Evolutionary conservation across 164 flowering plant species (phyloP), one percentile per base, ranked within the genome.

Genomic region (Dillenia turbinata): DNA sequence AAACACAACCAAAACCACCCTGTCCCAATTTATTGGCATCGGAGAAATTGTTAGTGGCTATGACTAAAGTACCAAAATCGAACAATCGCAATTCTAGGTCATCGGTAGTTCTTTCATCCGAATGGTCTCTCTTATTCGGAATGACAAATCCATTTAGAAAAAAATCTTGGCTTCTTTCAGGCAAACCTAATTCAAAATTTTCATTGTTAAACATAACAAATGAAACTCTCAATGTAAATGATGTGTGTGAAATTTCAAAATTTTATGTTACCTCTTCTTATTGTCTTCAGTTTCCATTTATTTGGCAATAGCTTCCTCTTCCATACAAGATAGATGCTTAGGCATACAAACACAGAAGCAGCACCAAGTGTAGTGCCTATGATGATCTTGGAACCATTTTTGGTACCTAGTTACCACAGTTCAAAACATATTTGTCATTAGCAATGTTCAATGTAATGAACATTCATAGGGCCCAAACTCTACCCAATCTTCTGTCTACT

Each of bases 1-100:
- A 83, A 57, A 88, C 94, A 49, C 62, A 12, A 4, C 94, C 94
- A 66, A 85, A 88, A 46, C 94, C 94, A 16, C 94, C 94, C 71
- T 82, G 72, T 44, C 94, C 94, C 1, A 85, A 75, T 60, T 79
- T 81, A 53, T 84, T 83, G 14, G 54, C 67, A 19, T 70, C 76
- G 14, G 84, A 79, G 56, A 86, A 86, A 47, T 78, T 73, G 49
- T 81, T 44, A 0, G 91, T 84, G 3, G 87, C 91, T 3, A 44
- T 12, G 10, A 54, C 66, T 8, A 86, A n/a, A 14, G 79, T 69
- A 40, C 53, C 47, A 54, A 78, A 63, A 68, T 86, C 85, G 53
- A 74, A 77, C 62, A 81, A 49, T 12, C 83, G 88, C 51, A 82
- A 50, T 46, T 86, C 88, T 5, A 78, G 53, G 12, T 83, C 85